Evolutionary conservation across 192 early-diverging fungal species (phyloP), one percentile per base, ranked within the genome.

Genomic region (Backusella mclennaniae): DNA sequence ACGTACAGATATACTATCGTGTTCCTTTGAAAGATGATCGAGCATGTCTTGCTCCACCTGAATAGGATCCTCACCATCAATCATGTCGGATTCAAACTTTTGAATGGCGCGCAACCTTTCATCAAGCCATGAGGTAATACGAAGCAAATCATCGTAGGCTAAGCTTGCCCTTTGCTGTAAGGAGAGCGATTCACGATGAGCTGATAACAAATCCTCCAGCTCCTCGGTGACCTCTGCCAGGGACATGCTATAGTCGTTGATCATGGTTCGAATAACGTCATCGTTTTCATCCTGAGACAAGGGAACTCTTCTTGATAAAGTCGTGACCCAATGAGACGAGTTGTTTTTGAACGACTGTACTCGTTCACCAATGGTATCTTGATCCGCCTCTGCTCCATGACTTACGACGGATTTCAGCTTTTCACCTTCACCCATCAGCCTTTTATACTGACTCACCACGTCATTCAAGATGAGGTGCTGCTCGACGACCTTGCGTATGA

Each of bases 401-500:
- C 23, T 56, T 29, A 59, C 36, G 9, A 36, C 31, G 14, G 39
- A 35, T 21, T 71, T 71, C 1, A 82, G 49, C 15, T 44, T 53
- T 31, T 82, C 80, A 8, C 80, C 80, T 63, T 82, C 73, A 42
- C 63, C 35, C 23, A 42, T 41, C 6, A 79, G 59, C 14, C 35
- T 35, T 38, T 49, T 69, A 26, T 68, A 76, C 31, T 86, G 81
- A 6, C 35, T 63, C 12, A 80, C 29, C 5, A 83, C 76, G 71
- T 86, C 85, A 2, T 78, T 33, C 19, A 86, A 26, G 6, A 77
- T 41, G 33, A 84, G 67, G 56, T 79, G 80, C 42, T 86, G 85
- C 56, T 77, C 76, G 2, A 86, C 76, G 9, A 83, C 77, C 14
- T 84, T 66, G 31, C 81, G 71, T 4, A 80, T 70, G 33, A 84